These are phyloP conservation scores for Trichosporon sp. DNA, from an alignment of 1,284 basidiomycete species.

Conservation along the genomic window DNA sequence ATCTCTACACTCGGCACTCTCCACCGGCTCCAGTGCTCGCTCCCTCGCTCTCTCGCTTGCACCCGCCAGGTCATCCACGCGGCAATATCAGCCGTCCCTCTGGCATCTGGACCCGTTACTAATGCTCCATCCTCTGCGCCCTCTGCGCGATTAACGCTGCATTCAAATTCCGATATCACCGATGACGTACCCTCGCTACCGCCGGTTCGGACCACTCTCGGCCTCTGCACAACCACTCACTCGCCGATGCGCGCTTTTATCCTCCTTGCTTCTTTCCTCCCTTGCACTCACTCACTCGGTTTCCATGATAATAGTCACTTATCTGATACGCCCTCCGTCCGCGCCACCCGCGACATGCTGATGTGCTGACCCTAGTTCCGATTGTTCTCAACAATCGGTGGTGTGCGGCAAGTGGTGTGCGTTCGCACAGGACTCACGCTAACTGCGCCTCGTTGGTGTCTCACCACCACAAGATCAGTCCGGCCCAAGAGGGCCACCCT, in stretches of 20 bases:
- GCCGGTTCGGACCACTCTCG: not conserved
- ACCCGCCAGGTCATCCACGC: not conserved
- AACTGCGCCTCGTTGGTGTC: conserved; percentile 1
- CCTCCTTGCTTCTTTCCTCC: not conserved
- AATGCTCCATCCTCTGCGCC: not conserved
- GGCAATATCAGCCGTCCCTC: not conserved
- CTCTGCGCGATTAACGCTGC: not conserved
- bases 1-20: not conserved
- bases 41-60: not conserved
- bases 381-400: not conserved
- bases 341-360: no score
- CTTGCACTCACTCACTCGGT: not conserved
- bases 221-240: not conserved
- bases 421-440: not conserved
- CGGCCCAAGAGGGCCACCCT: not conserved
- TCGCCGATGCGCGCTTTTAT: conserved; percentile 5
- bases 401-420: not conserved
- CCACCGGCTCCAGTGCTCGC: not conserved
- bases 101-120: conserved; percentile 1
- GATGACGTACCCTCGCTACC: conserved; percentile 11
- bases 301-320: not conserved
- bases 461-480: not conserved
- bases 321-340: no score
- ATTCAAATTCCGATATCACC: conserved; percentile 7
- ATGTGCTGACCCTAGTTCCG: not conserved